Percentiles rank a stretch among this genome's conserved stretches.
Evolutionary conservation across 2,329 filamentous ascomycete species (phyloP).

Genomic region (Metarhizium humberi): DNA sequence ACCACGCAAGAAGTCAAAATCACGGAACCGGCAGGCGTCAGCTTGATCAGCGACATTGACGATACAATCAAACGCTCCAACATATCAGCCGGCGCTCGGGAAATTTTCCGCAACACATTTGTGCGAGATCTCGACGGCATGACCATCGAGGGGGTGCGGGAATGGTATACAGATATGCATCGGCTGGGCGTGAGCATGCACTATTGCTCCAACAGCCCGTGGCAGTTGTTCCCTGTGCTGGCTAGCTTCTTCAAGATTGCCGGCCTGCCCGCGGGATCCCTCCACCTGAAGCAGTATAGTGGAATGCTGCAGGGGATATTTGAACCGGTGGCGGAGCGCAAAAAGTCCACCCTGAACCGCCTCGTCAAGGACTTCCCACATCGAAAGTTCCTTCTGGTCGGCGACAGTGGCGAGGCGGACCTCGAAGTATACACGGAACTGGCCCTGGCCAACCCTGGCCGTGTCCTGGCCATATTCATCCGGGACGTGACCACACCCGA

Average conservation of each 20-base stretch:
- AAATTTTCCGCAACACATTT: constrained; percentile 95
- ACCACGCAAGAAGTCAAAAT: constrained; percentile 69
- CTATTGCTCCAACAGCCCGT: constrained; percentile 98
- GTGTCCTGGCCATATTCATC: constrained; percentile 83
- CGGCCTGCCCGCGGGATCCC: constrained; percentile 75
- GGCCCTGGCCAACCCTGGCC: constrained; percentile 72
- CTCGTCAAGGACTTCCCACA: constrained; percentile 85
- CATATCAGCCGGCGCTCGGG: constrained; percentile 75
- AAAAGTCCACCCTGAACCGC: constrained; percentile 77
- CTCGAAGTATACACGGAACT: constrained; percentile 95
- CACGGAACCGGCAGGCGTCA: constrained; percentile 71
- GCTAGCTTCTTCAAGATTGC: constrained; percentile 75
- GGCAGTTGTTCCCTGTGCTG: constrained; percentile 90
- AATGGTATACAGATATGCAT: constrained; percentile 78
- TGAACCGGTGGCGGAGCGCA: constrained; percentile 90
- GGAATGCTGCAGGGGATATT: constrained; percentile 98
- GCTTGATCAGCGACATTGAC: constrained; percentile 93
- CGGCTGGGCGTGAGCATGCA: constrained; percentile 80
- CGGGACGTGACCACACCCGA: constrained; percentile 84
- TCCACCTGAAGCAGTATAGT: constrained; percentile 92
- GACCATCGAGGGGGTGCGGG: constrained; percentile 74
- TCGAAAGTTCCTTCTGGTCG: constrained; percentile 81
- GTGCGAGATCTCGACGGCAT: constrained; percentile 75
- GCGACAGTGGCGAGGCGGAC: constrained; percentile 94
- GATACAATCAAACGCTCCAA: constrained; percentile 96